Evolutionary conservation across 495 filamentous ascomycete genomes (phyloP).

Genomic region (Aspergillus baeticus): DNA sequence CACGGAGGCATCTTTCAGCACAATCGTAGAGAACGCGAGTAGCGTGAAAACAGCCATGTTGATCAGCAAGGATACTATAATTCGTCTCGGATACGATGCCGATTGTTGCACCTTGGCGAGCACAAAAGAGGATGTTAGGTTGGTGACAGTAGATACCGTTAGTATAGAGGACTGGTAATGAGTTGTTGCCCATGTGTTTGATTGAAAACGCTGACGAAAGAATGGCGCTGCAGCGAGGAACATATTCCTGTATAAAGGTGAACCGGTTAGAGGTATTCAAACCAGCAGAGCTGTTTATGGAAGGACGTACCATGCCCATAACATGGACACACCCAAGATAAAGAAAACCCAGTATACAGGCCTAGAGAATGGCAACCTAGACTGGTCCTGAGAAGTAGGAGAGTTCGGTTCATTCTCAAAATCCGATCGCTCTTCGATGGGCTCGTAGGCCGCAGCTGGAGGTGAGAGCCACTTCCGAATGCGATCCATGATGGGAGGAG

Average conservation of each 20-base stretch:
- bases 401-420: conserved; percentile 27
- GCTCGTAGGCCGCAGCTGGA: conserved; percentile 53
- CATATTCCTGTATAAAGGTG: conserved; percentile 76
- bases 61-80: conserved; percentile 68
- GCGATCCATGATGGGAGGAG: conserved; percentile 37
- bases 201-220: conserved; percentile 80
- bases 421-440: conserved; percentile 45
- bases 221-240: conserved; percentile 94
- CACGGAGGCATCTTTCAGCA: conserved; percentile 58
- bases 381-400: conserved; percentile 1
- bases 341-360: conserved; percentile 82
- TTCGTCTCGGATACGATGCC: conserved; percentile 82
- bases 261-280: not conserved
- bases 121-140: conserved; percentile 67
- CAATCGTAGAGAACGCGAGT: conserved; percentile 74
- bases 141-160: conserved; percentile 81
- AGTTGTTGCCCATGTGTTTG: conserved; percentile 63
- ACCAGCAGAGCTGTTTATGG: not conserved
- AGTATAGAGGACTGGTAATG: conserved; percentile 89
- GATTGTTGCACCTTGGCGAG: conserved; percentile 75
- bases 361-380: conserved; percentile 60
- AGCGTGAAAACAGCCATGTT: conserved; percentile 71
- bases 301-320: conserved; percentile 85
- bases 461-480: conserved; percentile 48
- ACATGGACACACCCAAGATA: conserved; percentile 87